A percentile compares a stretch with the other conserved stretches of the same genome.
These are phyloP conservation scores for Irpex rosettiformis DNA, from an alignment of 1,284 basidiomycete genomes.

Conservation along the genomic window DNA sequence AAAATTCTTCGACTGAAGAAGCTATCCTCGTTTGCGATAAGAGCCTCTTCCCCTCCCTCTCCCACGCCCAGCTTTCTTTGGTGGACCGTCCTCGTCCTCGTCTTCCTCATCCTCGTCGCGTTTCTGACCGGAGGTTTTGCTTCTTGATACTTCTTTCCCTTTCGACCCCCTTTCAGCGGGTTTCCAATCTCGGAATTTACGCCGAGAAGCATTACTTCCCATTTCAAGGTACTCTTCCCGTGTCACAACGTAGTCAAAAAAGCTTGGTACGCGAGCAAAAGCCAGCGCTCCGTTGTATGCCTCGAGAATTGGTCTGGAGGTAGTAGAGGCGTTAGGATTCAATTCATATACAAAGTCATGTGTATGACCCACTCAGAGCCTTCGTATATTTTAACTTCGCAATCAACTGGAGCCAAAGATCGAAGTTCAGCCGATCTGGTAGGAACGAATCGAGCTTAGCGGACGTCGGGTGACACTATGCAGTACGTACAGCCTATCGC, in stretches of 20 bases:
- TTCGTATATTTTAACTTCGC: constrained; percentile 68
- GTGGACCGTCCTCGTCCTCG: constrained; percentile 14
- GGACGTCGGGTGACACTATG: constrained; percentile 1
- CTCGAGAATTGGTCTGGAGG: constrained; percentile 67
- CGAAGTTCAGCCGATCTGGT: constrained; percentile 64
- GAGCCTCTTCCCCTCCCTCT: constrained; percentile 1
- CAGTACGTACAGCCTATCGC: constrained; percentile 63
- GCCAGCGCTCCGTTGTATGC: constrained; percentile 66
- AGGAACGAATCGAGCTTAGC: not conserved
- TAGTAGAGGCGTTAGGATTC: not conserved
- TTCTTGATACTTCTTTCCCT: constrained; percentile 9
- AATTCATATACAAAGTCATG: not conserved
- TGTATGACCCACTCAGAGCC: constrained; percentile 63
- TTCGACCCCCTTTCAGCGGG: constrained; percentile 15
- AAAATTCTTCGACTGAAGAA: not conserved
- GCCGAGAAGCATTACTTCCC: constrained; percentile 69
- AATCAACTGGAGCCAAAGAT: constrained; percentile 75
- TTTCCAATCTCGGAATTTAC: constrained; percentile 58
- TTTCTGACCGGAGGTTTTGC: constrained; percentile 17
- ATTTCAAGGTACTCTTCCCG: constrained; percentile 80
- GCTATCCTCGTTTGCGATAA: not conserved
- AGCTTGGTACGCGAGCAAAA: constrained; percentile 53
- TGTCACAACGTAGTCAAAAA: constrained; percentile 57
- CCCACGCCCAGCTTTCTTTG: constrained; percentile 3
- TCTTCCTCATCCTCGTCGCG: constrained; percentile 17